These are phyloP conservation scores for Rhynchospora pubera DNA, from an alignment of 176 grass and related monocot species.

Conservation along the genomic window DNA sequence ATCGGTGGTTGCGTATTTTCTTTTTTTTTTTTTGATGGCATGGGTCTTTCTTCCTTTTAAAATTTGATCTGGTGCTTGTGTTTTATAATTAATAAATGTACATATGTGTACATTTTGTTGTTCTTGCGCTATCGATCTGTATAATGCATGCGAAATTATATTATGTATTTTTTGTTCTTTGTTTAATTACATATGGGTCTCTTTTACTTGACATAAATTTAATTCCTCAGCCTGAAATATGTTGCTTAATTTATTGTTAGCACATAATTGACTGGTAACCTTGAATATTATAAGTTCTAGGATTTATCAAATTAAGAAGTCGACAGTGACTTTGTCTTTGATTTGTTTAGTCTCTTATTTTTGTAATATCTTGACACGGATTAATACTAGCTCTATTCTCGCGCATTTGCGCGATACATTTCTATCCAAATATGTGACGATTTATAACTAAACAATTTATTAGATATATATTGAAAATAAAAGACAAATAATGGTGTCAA, in stretches of 20 bases:
- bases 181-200: background rate
- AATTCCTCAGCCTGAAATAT: background rate
- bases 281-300: background rate
- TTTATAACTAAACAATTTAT: too few species aligned
- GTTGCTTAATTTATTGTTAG: background rate
- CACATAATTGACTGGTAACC: background rate
- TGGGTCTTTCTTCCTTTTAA: background rate
- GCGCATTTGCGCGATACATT: too few species aligned
- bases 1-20: background rate
- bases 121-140: background rate
- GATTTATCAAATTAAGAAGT: background rate
- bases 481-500: too few species aligned
- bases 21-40: background rate
- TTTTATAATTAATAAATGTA: constrained; percentile 25
- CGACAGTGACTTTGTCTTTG: background rate
- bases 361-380: too few species aligned
- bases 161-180: background rate
- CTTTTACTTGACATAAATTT: background rate
- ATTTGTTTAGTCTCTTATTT: background rate
- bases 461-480: too few species aligned
- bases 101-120: constrained; percentile 18
- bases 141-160: background rate
- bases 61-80: constrained; percentile 1
- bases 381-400: too few species aligned
- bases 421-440: too few species aligned